Conservation (phyloP, 495 filamentous ascomycete species). For the Tricharina praecox region DNA sequence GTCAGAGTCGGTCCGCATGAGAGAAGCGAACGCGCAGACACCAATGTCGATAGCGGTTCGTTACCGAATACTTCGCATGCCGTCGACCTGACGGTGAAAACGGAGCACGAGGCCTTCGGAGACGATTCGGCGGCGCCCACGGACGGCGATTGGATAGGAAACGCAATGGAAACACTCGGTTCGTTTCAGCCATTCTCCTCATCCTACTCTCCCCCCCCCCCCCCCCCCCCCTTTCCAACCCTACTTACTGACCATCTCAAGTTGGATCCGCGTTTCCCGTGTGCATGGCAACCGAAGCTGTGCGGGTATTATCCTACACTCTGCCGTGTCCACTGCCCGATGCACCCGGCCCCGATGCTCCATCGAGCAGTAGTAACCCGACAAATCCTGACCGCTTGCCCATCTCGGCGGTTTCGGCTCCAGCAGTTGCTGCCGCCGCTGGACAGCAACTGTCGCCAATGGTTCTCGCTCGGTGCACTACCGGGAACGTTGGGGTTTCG, state of each 20-base stretch:
- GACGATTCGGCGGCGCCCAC: slow-evolving; percentile 1
- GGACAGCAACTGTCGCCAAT: slow-evolving; percentile 24
- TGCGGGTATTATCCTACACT: slow-evolving; percentile 28
- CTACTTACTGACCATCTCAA: slow-evolving; percentile 1
- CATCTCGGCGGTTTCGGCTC: slow-evolving; percentile 22
- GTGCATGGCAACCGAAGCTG: slow-evolving; percentile 21
- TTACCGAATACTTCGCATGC: not conserved
- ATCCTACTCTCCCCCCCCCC: too few species aligned
- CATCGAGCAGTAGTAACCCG: slow-evolving; percentile 22
- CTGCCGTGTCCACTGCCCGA: slow-evolving; percentile 27
- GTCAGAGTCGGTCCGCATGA: slow-evolving; percentile 1
- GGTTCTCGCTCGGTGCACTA: slow-evolving; percentile 21
- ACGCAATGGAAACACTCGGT: slow-evolving; percentile 22
- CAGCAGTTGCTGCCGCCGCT: slow-evolving; percentile 24
- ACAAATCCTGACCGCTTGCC: slow-evolving; percentile 21
- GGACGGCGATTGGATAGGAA: slow-evolving; percentile 23
- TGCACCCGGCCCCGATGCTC: slow-evolving; percentile 15
- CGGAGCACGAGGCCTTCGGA: not conserved
- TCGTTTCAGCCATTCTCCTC: slow-evolving; percentile 7
- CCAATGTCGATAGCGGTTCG: not conserved
- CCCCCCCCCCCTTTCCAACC: not conserved
- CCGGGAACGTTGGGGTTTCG: slow-evolving; percentile 10
- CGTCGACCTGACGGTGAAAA: not conserved
- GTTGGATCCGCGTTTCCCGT: slow-evolving; percentile 22
- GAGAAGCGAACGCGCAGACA: not conserved